A percentile compares a stretch with the other conserved stretches of the same genome.
phyloP scores from a whole-genome alignment of 345 rosid species.

The Physaria fendleri region DNA sequence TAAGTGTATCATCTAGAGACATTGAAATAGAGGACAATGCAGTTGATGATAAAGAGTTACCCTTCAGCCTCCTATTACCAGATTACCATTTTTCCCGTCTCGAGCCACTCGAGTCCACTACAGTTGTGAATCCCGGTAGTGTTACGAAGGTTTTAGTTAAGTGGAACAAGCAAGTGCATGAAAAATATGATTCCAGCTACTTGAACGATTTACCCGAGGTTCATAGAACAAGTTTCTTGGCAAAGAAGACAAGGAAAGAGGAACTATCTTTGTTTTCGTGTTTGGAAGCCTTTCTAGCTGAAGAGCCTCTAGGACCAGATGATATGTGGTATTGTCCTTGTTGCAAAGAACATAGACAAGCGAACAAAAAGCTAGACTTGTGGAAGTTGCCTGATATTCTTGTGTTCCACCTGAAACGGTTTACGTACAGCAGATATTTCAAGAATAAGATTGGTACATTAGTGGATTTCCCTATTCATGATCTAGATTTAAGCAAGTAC shows the following conservation, averaged over 20 bases:
- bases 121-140: constrained; percentile 40
- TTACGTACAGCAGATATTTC: constrained; percentile 70
- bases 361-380: constrained; percentile 84
- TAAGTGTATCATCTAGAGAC: constrained; percentile 30
- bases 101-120: constrained; percentile 46
- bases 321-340: constrained; percentile 95
- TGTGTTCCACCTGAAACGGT: constrained; percentile 84
- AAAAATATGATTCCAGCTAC: constrained; percentile 61
- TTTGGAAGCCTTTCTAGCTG: constrained; percentile 85
- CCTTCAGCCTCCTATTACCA: constrained; percentile 39
- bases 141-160: constrained; percentile 45
- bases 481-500: constrained; percentile 75
- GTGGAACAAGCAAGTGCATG: constrained; percentile 65
- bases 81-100: constrained; percentile 31
- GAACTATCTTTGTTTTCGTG: constrained; percentile 83
- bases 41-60: constrained; percentile 26
- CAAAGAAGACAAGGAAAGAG: constrained; percentile 67
- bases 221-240: constrained; percentile 46
- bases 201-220: constrained; percentile 76
- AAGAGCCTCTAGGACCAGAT: constrained; percentile 91
- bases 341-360: constrained; percentile 88
- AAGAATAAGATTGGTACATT: constrained; percentile 80
- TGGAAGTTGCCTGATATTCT: constrained; percentile 92
- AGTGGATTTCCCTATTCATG: constrained; percentile 74
- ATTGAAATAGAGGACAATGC: constrained; percentile 34